These are phyloP conservation scores for Hyaloscypha finlandica DNA, from an alignment of 495 filamentous ascomycete species.

Conservation along the genomic window DNA sequence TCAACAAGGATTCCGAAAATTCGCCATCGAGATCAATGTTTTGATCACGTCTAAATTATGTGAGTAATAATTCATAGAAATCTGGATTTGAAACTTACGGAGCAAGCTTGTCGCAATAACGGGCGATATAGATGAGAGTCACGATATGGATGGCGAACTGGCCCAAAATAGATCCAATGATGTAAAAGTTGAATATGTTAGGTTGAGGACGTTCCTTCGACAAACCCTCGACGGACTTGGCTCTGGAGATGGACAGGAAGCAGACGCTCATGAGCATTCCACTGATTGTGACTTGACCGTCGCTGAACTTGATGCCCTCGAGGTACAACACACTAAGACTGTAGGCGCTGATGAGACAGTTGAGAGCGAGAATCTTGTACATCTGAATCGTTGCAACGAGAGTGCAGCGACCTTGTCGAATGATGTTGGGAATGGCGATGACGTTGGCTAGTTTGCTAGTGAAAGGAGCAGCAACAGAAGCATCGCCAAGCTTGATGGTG, in stretches of 20 bases:
- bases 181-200: constrained; percentile 99
- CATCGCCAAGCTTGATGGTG: constrained; percentile 95
- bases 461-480: constrained; percentile 95
- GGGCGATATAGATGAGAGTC: constrained; percentile 92
- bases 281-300: constrained; percentile 97
- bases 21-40: constrained; percentile 92
- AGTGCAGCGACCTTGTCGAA: constrained; percentile 95
- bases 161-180: constrained; percentile 95
- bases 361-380: constrained; percentile 99
- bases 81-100: constrained; percentile 58
- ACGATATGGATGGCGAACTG: constrained; percentile 97
- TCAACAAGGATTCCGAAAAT: constrained; percentile 91
- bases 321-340: constrained; percentile 94
- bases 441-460: constrained; percentile 98
- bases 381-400: constrained; percentile 99
- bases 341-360: constrained; percentile 98
- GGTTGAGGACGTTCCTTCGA: constrained; percentile 97
- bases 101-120: constrained; percentile 79
- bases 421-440: constrained; percentile 96
- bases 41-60: constrained; percentile 57
- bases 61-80: constrained; percentile 31
- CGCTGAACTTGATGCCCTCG: constrained; percentile 98
- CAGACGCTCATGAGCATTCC: constrained; percentile 99
- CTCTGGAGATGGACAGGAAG: constrained; percentile 95
- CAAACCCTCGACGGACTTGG: constrained; percentile 89